Evolutionary conservation across 768 basidiomycete species (phyloP), one percentile per base, ranked within the genome.

Genomic region (Phylloporus arenicola): DNA sequence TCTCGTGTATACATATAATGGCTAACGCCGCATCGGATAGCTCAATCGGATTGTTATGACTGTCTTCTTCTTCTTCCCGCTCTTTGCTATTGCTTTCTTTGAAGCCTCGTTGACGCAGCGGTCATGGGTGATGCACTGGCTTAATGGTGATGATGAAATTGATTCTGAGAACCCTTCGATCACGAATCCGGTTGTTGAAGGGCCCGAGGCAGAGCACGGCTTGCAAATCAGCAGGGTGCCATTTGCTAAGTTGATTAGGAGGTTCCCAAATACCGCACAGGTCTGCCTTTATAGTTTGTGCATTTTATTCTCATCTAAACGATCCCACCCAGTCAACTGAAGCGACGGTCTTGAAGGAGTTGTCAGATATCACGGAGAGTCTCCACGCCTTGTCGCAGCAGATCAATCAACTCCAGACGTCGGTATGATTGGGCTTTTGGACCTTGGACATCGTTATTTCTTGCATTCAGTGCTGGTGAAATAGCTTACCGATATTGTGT

Each of bases 41-140:
- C 68, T 92, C 54, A 96, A 95, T 68, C 82, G 84, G 47, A 62
- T 73, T 57, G 75, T 90, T 47, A 95, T 97, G 93, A 68, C 71
- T 20, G 57, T 76, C 38, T 52, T 95, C n/a, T 95, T 97, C 74
- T 86, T 84, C 68, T 52, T 92, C 47, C 92, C 92, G 3, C 72
- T 96, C 27, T 70, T 75, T 4, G 45, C 76, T 14, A 87, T 96
- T 54, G 87, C 91, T 0, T 59, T 93, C 30, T 86, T 75, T 59
- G 94, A 96, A 70, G 58, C 62, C 1, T 77, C 88, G 1, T 73
- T 74, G 10, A 64, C 75, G 43, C 80, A 76, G 54, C 75, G 79
- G 54, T 68, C 64, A 9, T 90, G 87, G 86, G 69, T 88, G 64
- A 75, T 78, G 33, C 77, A 74, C 49, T 88, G 90, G 85, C 75